Percentiles rank a stretch among this genome's conserved stretches.
Evolutionary conservation across 1,284 basidiomycete species (phyloP).

Genomic region (Marasmius fiardii): DNA sequence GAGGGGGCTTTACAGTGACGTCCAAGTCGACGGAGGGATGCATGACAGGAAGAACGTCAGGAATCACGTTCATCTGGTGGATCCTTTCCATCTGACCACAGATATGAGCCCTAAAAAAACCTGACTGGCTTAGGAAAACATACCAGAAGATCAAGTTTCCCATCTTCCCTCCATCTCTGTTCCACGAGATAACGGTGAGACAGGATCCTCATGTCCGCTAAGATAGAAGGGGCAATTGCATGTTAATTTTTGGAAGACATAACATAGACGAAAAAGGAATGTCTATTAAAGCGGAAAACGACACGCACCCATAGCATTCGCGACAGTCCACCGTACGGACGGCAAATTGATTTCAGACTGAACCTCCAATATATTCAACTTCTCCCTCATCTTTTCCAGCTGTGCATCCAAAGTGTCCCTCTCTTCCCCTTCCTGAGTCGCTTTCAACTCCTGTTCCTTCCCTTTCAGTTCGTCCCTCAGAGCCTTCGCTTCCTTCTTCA

Average conservation of each 20-base stretch:
- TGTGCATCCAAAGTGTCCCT: slow-evolving; percentile 31
- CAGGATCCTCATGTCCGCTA: slow-evolving; percentile 62
- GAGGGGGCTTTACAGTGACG: slow-evolving; percentile 46
- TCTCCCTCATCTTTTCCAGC: slow-evolving; percentile 37
- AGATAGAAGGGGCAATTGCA: not conserved
- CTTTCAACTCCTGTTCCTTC: slow-evolving; percentile 22
- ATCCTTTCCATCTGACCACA: slow-evolving; percentile 81
- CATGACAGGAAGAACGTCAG: slow-evolving; percentile 78
- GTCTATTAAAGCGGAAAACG: slow-evolving; percentile 3
- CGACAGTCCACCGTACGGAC: slow-evolving; percentile 70
- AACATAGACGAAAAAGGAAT: slow-evolving; percentile 1
- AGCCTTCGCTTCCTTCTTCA: slow-evolving; percentile 33
- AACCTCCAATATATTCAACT: slow-evolving; percentile 51
- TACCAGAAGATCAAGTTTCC: slow-evolving; percentile 80
- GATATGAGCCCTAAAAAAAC: slow-evolving; percentile 8
- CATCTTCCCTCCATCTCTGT: slow-evolving; percentile 82
- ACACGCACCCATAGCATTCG: slow-evolving; percentile 70
- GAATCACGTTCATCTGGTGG: slow-evolving; percentile 86
- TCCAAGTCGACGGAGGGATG: slow-evolving; percentile 75
- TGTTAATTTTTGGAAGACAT: not conserved
- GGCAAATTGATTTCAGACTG: slow-evolving; percentile 78
- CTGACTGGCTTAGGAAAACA: slow-evolving; percentile 25
- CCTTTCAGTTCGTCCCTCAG: slow-evolving; percentile 16
- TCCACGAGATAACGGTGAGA: slow-evolving; percentile 83
- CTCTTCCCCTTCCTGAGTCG: slow-evolving; percentile 21